Evolutionary conservation across 2,329 filamentous ascomycete genomes (phyloP).

Genomic region (Didymella segeticola): DNA sequence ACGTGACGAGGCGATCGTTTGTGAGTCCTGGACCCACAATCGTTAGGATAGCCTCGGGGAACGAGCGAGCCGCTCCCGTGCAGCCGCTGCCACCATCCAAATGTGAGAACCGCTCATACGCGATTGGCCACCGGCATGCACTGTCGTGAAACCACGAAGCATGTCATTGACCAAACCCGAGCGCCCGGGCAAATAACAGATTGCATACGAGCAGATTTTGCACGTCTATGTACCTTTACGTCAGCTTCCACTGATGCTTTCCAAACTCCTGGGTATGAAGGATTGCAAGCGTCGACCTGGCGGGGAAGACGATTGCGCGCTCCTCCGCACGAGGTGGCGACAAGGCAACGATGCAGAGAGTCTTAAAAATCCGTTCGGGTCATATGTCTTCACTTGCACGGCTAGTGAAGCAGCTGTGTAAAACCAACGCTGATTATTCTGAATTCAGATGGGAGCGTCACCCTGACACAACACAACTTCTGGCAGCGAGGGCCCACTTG

Average conservation of each 20-base stretch:
- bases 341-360: too few relatives aligned
- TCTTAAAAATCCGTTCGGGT: too few relatives aligned
- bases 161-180: neutral
- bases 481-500: neutral
- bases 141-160: conserved; percentile 7
- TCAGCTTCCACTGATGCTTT: conserved; percentile 1
- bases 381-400: neutral
- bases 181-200: conserved; percentile 1
- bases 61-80: conserved; percentile 16
- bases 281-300: neutral
- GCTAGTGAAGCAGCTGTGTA: neutral
- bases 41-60: neutral
- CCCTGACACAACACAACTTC: neutral
- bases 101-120: neutral
- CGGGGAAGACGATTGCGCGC: conserved; percentile 6
- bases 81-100: conserved; percentile 10
- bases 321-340: conserved; percentile 16
- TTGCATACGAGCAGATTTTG: conserved; percentile 13
- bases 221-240: conserved; percentile 2
- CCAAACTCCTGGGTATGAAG: neutral
- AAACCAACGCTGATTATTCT: neutral
- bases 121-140: conserved; percentile 9
- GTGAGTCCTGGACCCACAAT: conserved; percentile 6
- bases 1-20: neutral
- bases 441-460: too few relatives aligned